Base-by-base conservation (phyloP, 176 grass and related monocot species). In the Oryza longistaminata region DNA sequence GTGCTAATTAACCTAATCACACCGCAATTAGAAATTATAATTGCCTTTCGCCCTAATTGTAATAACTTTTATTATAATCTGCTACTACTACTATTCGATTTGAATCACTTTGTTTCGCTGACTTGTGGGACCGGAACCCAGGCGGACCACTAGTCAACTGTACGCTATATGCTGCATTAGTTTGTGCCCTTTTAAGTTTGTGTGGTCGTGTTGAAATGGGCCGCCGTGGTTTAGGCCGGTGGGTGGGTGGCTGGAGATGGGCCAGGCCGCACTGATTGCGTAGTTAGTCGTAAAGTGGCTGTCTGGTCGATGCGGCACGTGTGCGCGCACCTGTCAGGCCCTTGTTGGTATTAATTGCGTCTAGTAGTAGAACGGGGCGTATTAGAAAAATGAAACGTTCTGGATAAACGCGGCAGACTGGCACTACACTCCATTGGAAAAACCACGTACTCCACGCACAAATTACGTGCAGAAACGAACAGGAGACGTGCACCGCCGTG, bases 1-100 rank as follows among this genome's bases (percentile, higher is more conserved):
- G 73, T 70, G 45, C 39, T 66, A 67, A 31, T 77, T 60, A 33
- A 33, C 22, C 37, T 66, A 79, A 80, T 68, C 46, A 26, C 76
- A 6, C 6, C 9, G 3, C 27, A 62, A 48, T 50, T 88, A 64
- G 19, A 22, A 61, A 61, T 61, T 24, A 71, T 24, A 71, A 87
- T 64, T 16, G 17, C 79, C 35, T 13, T n/a, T n/a, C n/a, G n/a
- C 29, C 9, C 27, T 79, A 79, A 79, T 79, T 79, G 50, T 31
- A 31, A 3, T 53, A 35, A 35, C 34, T 35, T 35, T 31, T 31
- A 31, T 31, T 31, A 31, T 31, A 31, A 31, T 0, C 29, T 31
- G 29, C 0, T 27, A 27, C 27, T 31, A 31, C 29, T 31, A 35
- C 34, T 35, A 55, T 8, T 66, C 17, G 33, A 8, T 86, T 80